A percentile compares a stretch with the other conserved stretches of the same genome.
Evolutionary conservation across 2,329 filamentous ascomycete species (phyloP).

Genomic region (Dactylonectria macrodidyma): DNA sequence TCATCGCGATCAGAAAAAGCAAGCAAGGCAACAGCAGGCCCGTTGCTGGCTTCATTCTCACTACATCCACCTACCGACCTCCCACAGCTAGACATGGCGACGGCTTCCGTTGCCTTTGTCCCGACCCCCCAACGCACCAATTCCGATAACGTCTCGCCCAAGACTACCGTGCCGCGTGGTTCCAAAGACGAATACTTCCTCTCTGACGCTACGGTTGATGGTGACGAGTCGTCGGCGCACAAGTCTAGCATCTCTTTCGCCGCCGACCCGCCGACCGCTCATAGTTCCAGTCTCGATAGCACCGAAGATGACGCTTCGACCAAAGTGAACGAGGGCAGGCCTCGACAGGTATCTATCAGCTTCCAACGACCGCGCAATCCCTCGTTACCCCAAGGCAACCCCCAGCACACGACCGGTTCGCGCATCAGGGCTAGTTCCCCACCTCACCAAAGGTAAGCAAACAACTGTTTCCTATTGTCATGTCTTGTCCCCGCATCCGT

Average conservation of each 20-base stretch:
- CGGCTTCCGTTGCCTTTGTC: slow-evolving; percentile 43
- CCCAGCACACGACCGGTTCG: slow-evolving; percentile 60
- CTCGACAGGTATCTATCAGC: slow-evolving; percentile 63
- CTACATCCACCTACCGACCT: slow-evolving; percentile 4
- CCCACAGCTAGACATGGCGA: slow-evolving; percentile 38
- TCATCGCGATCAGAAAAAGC: slow-evolving; percentile 21
- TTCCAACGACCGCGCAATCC: slow-evolving; percentile 62
- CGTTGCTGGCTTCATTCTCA: slow-evolving; percentile 14
- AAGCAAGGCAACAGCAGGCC: slow-evolving; percentile 13
- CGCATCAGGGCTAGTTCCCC: slow-evolving; percentile 65
- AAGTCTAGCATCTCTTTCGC: slow-evolving; percentile 55
- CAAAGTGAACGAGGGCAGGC: slow-evolving; percentile 47
- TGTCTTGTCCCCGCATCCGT: background rate
- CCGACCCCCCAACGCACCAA: slow-evolving; percentile 53
- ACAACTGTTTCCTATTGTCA: slow-evolving; percentile 8
- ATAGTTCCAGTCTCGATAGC: slow-evolving; percentile 46
- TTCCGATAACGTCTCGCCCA: slow-evolving; percentile 62
- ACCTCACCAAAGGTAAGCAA: slow-evolving; percentile 62
- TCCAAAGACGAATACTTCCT: slow-evolving; percentile 49
- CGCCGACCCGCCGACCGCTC: slow-evolving; percentile 49
- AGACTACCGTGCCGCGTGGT: slow-evolving; percentile 47
- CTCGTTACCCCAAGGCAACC: slow-evolving; percentile 63
- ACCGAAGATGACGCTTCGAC: slow-evolving; percentile 43
- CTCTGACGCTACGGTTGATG: slow-evolving; percentile 42
- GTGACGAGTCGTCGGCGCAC: slow-evolving; percentile 51